Percentiles rank a stretch among this genome's conserved stretches.
Conservation (phyloP, 805 yeast species). For the Yarrowia yakushimensis region DNA sequence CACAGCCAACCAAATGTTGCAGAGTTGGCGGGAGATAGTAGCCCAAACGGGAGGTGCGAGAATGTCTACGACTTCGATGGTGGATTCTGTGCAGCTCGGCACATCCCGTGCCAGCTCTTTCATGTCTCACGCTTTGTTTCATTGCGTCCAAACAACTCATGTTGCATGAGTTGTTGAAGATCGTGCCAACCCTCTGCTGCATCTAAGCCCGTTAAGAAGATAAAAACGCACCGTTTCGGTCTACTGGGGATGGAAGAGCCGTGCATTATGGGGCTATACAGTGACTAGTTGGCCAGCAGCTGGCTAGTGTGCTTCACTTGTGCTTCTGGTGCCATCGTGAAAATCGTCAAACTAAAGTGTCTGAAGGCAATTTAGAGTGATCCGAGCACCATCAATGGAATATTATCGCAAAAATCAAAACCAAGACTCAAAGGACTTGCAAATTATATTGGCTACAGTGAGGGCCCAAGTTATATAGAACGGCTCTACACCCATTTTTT, state of each 20-base stretch:
- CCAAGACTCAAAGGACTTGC: neutral
- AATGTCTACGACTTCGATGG: neutral
- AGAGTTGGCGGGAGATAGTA: too few relatives aligned
- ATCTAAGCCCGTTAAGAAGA: too few relatives aligned
- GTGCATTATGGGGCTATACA: too few relatives aligned
- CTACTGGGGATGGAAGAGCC: too few relatives aligned
- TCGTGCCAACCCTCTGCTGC: too few relatives aligned
- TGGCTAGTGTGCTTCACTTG: neutral
- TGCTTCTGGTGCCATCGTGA: neutral
- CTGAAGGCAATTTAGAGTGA: neutral
- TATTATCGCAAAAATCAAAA: neutral
- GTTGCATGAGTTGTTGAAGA: neutral
- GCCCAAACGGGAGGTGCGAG: neutral
- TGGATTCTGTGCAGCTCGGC: constrained; percentile 1
- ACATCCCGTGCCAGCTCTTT: neutral
- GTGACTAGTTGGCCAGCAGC: too few relatives aligned
- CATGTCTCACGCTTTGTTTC: neutral
- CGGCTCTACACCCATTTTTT: neutral
- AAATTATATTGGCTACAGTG: too few relatives aligned
- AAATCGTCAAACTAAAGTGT: neutral
- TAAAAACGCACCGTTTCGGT: too few relatives aligned
- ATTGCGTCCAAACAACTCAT: neutral
- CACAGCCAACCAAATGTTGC: constrained; percentile 10
- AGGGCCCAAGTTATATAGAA: too few relatives aligned
- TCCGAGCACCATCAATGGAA: neutral